Base-by-base conservation (phyloP, 352 stramenopile genomes). In the Nothophytophthora sp. region DNA sequence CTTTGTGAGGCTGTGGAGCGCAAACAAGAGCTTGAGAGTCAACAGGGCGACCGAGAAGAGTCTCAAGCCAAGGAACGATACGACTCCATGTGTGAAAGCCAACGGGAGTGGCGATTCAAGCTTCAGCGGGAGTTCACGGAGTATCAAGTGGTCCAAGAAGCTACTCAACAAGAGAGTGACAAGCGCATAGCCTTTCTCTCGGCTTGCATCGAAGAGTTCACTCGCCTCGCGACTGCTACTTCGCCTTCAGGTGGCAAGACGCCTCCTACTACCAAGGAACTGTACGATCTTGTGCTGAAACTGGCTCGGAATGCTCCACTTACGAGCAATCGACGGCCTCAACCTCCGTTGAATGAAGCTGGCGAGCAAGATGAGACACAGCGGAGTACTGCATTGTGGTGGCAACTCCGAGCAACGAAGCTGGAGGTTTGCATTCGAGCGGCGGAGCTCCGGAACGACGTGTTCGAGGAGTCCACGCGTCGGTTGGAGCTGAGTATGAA, bases 131-230 rank as follows among this genome's bases (percentile, higher is more conserved):
- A 83, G 27, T 68, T 86, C 19, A 23, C 18, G 13, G 66, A 75
- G 4, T 71, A 68, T 18, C 54, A 75, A n/a, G 22, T 19, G 5
- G 54, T 56, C 6, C 53, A 56, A 10, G 22, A 20, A 1, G 53
- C 67, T 15, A 47, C 50, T 22, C 58, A 55, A 32, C 44, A 60
- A 23, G 68, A 76, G 47, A 68, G 60, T 10, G 66, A 76, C 23
- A 67, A 51, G 39, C 69, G 74, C 12, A 71, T 86, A 12, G 57
- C 53, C 1, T 86, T 79, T 42, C 50, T 86, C 4, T 63, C 58
- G 5, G 36, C 56, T 27, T 86, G 74, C 35, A 60, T 86, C 0
- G 55, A 72, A 20, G 74, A 79, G 19, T 81, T 67, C 10, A 50
- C 51, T 5, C 59, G 70, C 11, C 53, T 72, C 8, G 50, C 77